These are phyloP conservation scores for Xylaria cubensis DNA, from an alignment of 495 filamentous ascomycete species.

Conservation along the genomic window DNA sequence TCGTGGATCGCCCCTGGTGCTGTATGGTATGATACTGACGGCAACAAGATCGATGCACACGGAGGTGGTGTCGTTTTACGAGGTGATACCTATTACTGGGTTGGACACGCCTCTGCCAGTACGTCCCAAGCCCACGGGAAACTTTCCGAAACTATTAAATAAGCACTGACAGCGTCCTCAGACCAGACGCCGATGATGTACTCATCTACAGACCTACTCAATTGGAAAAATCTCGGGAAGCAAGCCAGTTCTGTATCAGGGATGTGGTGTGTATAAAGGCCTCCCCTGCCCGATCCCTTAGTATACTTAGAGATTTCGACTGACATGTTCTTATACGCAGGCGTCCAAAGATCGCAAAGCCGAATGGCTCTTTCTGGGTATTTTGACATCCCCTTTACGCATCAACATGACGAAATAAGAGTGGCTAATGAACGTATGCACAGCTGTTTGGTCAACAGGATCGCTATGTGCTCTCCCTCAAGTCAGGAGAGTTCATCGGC, in stretches of 20 bases:
- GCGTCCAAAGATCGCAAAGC: constrained; percentile 55
- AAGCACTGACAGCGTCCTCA: constrained; percentile 17
- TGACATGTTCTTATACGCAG: too few species aligned
- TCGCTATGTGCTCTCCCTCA: constrained; percentile 50
- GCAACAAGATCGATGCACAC: constrained; percentile 52
- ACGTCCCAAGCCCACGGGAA: constrained; percentile 12
- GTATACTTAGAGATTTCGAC: too few species aligned
- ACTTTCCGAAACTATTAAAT: too few species aligned
- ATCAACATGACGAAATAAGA: not conserved
- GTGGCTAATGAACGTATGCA: not conserved
- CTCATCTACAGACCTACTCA: constrained; percentile 52
- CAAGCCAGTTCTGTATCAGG: constrained; percentile 40
- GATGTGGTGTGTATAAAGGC: constrained; percentile 34
- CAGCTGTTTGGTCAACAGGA: constrained; percentile 57
- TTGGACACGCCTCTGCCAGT: constrained; percentile 52
- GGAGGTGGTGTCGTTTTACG: constrained; percentile 48
- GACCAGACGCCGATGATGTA: constrained; percentile 53
- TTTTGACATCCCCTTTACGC: not conserved
- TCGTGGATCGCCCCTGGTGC: constrained; percentile 45
- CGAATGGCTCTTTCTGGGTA: constrained; percentile 53
- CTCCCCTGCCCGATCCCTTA: too few species aligned
- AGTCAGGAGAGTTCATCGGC: constrained; percentile 42
- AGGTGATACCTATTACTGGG: constrained; percentile 48
- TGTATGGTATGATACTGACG: constrained; percentile 47
- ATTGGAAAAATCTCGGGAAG: constrained; percentile 51